A percentile compares a stretch with the other conserved stretches of the same genome.
Conservation (phyloP, 176 grass and related monocot species). For the Cenchrus purpureus region DNA sequence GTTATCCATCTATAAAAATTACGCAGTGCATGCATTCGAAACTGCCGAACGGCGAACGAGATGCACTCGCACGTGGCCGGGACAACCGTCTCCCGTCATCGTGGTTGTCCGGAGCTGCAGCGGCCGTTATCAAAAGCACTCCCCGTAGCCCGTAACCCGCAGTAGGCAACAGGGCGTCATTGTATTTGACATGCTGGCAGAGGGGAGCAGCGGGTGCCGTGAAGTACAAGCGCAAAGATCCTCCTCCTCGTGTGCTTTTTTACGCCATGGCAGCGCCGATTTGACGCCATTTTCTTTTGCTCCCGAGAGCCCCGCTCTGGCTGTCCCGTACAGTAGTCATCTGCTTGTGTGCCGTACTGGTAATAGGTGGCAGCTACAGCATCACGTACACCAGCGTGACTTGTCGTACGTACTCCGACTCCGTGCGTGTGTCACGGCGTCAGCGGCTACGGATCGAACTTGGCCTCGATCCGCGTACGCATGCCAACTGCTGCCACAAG, state of each 20-base stretch:
- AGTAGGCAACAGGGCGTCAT: neutral
- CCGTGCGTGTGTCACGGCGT: neutral
- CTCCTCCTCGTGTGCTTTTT: neutral
- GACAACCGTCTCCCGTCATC: no score
- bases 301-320: neutral
- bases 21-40: no score
- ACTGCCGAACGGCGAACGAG: no score
- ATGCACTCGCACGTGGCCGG: no score
- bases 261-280: neutral
- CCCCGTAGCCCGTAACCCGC: neutral
- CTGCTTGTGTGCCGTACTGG: no score
- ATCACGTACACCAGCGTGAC: neutral
- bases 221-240: slow-evolving; percentile 6
- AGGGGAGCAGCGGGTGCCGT: neutral
- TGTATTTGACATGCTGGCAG: slow-evolving; percentile 1
- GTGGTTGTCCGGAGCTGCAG: neutral
- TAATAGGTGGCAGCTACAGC: no score
- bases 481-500: no score
- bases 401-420: slow-evolving; percentile 8
- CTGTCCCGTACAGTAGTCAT: neutral
- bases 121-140: neutral
- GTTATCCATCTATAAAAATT: no score
- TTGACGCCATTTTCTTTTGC: slow-evolving; percentile 12
- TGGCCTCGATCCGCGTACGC: neutral
- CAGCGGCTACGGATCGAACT: neutral